Conservation (phyloP, 1,139 yeast species). For the Yamadazyma dendronema region DNA sequence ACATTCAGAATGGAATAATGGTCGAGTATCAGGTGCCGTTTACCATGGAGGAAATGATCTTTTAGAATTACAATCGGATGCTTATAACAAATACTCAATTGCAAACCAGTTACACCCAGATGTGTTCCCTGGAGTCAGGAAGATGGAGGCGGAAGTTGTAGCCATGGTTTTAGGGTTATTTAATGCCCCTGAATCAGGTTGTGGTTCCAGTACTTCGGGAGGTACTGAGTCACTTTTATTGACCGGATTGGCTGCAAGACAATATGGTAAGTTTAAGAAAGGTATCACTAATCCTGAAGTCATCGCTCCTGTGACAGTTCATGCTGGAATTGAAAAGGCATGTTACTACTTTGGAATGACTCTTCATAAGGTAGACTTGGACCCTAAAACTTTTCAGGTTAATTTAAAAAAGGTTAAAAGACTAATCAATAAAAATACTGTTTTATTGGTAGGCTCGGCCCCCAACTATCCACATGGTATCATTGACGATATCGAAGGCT, state of each 20-base stretch:
- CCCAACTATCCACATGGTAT: conserved; percentile 98
- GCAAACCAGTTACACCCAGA: conserved; percentile 97
- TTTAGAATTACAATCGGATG: conserved; percentile 67
- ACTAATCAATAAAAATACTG: conserved; percentile 74
- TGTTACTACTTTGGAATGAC: conserved; percentile 87
- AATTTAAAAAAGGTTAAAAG: conserved; percentile 60
- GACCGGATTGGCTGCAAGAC: conserved; percentile 85
- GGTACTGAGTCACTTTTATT: conserved; percentile 90
- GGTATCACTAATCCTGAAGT: conserved; percentile 81
- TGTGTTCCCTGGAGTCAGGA: conserved; percentile 93
- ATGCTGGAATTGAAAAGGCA: conserved; percentile 96
- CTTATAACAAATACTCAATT: conserved; percentile 74
- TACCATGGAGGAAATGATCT: conserved; percentile 89
- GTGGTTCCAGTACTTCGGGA: conserved; percentile 95
- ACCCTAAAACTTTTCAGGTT: conserved; percentile 66
- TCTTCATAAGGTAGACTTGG: conserved; percentile 76
- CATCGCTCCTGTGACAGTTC: conserved; percentile 84
- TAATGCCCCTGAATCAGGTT: conserved; percentile 69
- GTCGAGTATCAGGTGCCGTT: conserved; percentile 91
- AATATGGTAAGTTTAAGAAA: conserved; percentile 51
- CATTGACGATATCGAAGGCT: conserved; percentile 78
- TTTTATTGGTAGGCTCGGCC: conserved; percentile 85
- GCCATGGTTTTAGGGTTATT: conserved; percentile 82
- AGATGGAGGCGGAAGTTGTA: conserved; percentile 95
- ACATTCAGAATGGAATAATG: conserved; percentile 79